Conservation (phyloP, 805 yeast species). For the Candida dajiaensis region DNA sequence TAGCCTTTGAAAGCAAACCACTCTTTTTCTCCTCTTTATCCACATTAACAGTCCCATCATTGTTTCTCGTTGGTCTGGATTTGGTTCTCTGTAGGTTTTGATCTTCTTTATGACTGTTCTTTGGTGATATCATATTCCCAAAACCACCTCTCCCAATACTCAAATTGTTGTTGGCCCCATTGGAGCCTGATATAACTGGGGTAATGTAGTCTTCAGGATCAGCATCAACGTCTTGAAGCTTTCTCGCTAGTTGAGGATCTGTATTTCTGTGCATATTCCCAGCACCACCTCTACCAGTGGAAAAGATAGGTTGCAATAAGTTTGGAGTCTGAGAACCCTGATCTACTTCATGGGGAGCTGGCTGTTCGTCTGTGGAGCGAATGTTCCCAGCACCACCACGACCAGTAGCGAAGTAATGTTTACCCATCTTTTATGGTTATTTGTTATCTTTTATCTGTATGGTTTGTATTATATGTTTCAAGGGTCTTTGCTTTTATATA, state of each 20-base stretch:
- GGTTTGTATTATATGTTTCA: background rate
- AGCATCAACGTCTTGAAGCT: constrained; percentile 60
- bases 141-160: constrained; percentile 60
- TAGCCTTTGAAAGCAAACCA: constrained; percentile 42
- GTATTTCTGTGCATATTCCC: constrained; percentile 67
- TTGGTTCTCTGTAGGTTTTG: constrained; percentile 19
- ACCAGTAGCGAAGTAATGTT: constrained; percentile 56
- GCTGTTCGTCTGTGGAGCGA: constrained; percentile 34
- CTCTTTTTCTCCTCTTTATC: constrained; percentile 6
- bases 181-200: constrained; percentile 34
- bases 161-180: constrained; percentile 22
- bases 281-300: constrained; percentile 77
- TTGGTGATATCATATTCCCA: constrained; percentile 48
- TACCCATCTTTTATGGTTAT: constrained; percentile 2
- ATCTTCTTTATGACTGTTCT: constrained; percentile 21
- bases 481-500: background rate
- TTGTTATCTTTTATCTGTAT: background rate
- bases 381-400: constrained; percentile 79
- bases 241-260: constrained; percentile 52
- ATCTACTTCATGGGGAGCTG: constrained; percentile 50
- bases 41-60: constrained; percentile 12
- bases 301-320: constrained; percentile 46
- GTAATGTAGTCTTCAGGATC: constrained; percentile 32
- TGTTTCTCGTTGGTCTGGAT: constrained; percentile 13
- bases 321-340: constrained; percentile 60